A percentile compares a stretch with the other conserved stretches of the same genome.
phyloP scores from a whole-genome alignment of 805 yeast species.

The Starmera dryadoides region DNA sequence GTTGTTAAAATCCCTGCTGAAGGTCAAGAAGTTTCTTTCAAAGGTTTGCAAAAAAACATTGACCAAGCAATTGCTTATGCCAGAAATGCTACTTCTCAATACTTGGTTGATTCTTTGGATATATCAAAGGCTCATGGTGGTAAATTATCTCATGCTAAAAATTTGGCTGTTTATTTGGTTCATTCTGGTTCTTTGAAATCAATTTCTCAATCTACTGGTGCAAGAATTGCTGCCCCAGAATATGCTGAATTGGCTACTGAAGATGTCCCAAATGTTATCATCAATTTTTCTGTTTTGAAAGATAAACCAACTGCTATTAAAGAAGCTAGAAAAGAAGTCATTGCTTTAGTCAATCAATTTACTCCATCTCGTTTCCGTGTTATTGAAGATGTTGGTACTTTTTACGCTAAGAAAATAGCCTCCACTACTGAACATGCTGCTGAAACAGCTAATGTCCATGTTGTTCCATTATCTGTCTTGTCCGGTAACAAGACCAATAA shows the following conservation, averaged over 20 bases:
- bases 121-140: slow-evolving; percentile 88
- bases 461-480: slow-evolving; percentile 51
- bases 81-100: slow-evolving; percentile 49
- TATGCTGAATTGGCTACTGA: slow-evolving; percentile 36
- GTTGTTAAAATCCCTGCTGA: slow-evolving; percentile 48
- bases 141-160: slow-evolving; percentile 66
- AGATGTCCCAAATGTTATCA: slow-evolving; percentile 35
- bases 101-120: slow-evolving; percentile 62
- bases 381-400: slow-evolving; percentile 59
- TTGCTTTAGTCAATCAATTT: slow-evolving; percentile 62
- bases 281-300: slow-evolving; percentile 53
- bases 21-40: slow-evolving; percentile 46
- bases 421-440: slow-evolving; percentile 33
- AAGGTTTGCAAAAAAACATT: slow-evolving; percentile 57
- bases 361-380: slow-evolving; percentile 58
- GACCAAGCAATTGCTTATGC: slow-evolving; percentile 57
- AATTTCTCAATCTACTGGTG: slow-evolving; percentile 34
- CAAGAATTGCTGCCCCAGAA: slow-evolving; percentile 41
- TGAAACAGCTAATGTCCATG: slow-evolving; percentile 39
- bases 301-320: slow-evolving; percentile 44
- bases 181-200: slow-evolving; percentile 39
- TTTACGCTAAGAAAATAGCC: slow-evolving; percentile 43
- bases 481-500: slow-evolving; percentile 32
- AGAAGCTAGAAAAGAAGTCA: slow-evolving; percentile 62
- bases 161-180: slow-evolving; percentile 60